Conservation (phyloP, 768 basidiomycete genomes). For the Lanmaoa pseudosensibilis region DNA sequence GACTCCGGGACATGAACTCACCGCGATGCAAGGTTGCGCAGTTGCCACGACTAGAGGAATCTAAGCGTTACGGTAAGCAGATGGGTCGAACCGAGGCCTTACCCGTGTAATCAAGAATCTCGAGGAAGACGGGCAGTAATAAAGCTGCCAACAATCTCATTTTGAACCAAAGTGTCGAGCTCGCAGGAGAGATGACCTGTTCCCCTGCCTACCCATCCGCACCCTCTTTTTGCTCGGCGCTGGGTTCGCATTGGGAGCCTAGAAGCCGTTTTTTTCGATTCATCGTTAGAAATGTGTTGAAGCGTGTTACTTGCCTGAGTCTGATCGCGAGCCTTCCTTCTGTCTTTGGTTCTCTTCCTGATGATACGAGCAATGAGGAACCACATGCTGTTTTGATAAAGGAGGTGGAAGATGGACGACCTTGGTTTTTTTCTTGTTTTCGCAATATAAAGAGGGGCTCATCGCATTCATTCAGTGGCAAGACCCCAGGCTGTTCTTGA, state of each 20-base stretch:
- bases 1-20: neutral
- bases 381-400: slow-evolving; percentile 2
- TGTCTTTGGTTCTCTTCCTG: neutral
- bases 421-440: neutral
- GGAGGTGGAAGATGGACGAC: neutral
- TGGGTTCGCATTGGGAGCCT: neutral
- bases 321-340: neutral
- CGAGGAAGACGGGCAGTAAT: neutral
- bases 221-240: neutral
- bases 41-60: neutral
- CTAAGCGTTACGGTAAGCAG: no score
- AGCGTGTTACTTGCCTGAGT: neutral
- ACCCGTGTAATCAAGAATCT: neutral
- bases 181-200: neutral
- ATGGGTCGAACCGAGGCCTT: neutral
- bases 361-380: slow-evolving; percentile 9
- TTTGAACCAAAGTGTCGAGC: slow-evolving; percentile 1
- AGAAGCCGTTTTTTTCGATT: neutral
- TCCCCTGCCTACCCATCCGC: neutral
- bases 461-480: neutral
- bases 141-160: neutral
- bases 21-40: neutral
- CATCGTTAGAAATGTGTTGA: neutral
- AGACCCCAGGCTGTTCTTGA: neutral
- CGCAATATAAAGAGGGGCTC: neutral